Evolutionary conservation across 2,329 filamentous ascomycete species (phyloP).

Genomic region (Xylariaceae sp.): DNA sequence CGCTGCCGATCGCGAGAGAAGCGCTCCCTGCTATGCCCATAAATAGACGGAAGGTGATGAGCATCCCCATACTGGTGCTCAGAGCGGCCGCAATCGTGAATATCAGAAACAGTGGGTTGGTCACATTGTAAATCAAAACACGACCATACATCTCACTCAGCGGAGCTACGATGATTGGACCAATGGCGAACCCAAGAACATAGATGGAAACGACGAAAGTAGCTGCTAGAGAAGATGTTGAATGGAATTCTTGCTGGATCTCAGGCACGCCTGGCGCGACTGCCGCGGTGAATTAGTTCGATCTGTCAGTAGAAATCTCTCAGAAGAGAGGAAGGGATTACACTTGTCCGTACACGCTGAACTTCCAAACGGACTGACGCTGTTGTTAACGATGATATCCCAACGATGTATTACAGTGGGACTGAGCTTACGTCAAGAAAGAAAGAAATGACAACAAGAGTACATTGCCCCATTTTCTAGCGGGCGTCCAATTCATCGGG

Average conservation of each 20-base stretch:
- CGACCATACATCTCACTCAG: constrained; percentile 44
- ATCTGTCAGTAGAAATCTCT: neutral
- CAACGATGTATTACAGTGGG: neutral
- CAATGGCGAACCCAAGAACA: constrained; percentile 49
- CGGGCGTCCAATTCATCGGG: constrained; percentile 55
- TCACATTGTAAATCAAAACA: constrained; percentile 37
- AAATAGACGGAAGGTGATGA: constrained; percentile 21
- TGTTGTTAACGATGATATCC: neutral
- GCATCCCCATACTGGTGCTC: constrained; percentile 11
- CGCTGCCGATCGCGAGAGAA: constrained; percentile 46
- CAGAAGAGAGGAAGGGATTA: neutral
- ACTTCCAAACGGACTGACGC: neutral
- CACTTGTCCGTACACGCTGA: neutral
- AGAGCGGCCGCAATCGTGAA: constrained; percentile 39
- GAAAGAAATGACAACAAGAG: constrained; percentile 38
- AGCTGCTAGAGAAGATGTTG: constrained; percentile 40
- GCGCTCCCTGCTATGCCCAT: constrained; percentile 41
- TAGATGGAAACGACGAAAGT: constrained; percentile 56
- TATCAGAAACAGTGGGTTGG: constrained; percentile 39
- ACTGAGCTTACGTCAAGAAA: constrained; percentile 33
- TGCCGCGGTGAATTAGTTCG: too few relatives aligned
- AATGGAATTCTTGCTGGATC: constrained; percentile 52
- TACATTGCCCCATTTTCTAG: constrained; percentile 35
- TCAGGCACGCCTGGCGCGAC: constrained; percentile 50
- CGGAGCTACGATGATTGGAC: constrained; percentile 44